Evolutionary conservation across 345 rosid genomes (phyloP), one percentile per base, ranked within the genome.

Genomic region (Capsella bursapastoris): DNA sequence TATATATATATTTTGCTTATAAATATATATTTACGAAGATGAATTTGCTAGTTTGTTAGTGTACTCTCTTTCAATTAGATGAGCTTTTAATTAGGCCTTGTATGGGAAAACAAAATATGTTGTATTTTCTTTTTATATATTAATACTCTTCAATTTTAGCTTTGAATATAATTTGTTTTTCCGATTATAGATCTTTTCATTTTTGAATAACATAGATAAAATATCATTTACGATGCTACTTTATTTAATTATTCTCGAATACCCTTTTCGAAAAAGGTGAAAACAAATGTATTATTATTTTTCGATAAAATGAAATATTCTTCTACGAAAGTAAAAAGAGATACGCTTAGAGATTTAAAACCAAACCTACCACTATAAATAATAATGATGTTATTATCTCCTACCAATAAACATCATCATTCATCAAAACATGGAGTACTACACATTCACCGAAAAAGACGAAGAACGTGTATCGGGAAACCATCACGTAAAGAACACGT

Each of bases 341-440:
- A 68, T 61, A 52, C 74, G 64, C 49, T 43, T 25, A 66, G 73
- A 58, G 66, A 12, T 66, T 37, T 57, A 9, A 55, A 43, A 59
- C 55, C 7, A 49, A 59, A 60, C 32, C 63, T n/a, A 16, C 64
- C 41, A 45, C 59, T 76, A 69, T 76, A 63, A 51, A 57, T 56
- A 43, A 66, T 12, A 49, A 55, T 41, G 50, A 22, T 22, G 25
- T 22, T 38, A 57, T 22, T 38, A 57, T 8, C 38, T 18, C 56
- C 44, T 55, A 55, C 12, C 48, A 53, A 31, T n/a, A 57, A 67
- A 44, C 53, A 43, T 50, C 41, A 74, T 34, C 37, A 34, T 22
- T 22, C 25, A 22, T 22, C 25, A 22, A 22, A 70, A 12, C 59
- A 78, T 78, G 81, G 81, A 78, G 35, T 72, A 78, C 53, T 72